phyloP scores from a whole-genome alignment of 352 stramenopile species.

The Globisporangium orthogonon region DNA sequence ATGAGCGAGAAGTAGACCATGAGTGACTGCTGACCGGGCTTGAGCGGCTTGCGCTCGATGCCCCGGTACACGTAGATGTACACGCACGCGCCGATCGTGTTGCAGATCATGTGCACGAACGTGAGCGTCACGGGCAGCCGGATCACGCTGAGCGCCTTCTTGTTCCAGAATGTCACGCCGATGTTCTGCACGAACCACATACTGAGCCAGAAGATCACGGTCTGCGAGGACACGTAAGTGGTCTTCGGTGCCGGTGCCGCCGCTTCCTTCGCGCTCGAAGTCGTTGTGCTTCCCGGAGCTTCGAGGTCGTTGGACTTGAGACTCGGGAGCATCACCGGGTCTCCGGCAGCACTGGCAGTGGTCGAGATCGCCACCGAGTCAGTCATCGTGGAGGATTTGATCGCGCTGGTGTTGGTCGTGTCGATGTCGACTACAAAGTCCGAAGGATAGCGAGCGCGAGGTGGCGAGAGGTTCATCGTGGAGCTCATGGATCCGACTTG shows the following conservation, averaged over 20 bases:
- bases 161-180: conserved; percentile 93
- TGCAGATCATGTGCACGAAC: conserved; percentile 94
- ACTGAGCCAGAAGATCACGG: conserved; percentile 73
- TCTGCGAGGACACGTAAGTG: conserved; percentile 56
- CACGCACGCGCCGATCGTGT: conserved; percentile 81
- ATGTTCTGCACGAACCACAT: conserved; percentile 92
- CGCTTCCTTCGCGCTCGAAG: conserved; percentile 53
- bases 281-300: conserved; percentile 18
- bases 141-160: conserved; percentile 80
- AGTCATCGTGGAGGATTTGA: neutral
- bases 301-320: conserved; percentile 34
- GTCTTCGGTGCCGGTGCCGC: conserved; percentile 43
- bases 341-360: neutral
- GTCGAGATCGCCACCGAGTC: neutral
- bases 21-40: conserved; percentile 53
- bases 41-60: conserved; percentile 61
- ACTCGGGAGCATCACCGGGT: neutral
- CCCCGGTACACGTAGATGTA: conserved; percentile 68
- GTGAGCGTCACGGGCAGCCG: conserved; percentile 77
- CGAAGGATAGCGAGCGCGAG: neutral
- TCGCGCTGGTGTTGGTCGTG: neutral
- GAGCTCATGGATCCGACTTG: neutral
- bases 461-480: neutral
- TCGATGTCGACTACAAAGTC: conserved; percentile 3
- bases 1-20: conserved; percentile 90